Base-by-base conservation (phyloP, 2,329 filamentous ascomycete genomes). In the Pseudogymnoascus sp. region DNA sequence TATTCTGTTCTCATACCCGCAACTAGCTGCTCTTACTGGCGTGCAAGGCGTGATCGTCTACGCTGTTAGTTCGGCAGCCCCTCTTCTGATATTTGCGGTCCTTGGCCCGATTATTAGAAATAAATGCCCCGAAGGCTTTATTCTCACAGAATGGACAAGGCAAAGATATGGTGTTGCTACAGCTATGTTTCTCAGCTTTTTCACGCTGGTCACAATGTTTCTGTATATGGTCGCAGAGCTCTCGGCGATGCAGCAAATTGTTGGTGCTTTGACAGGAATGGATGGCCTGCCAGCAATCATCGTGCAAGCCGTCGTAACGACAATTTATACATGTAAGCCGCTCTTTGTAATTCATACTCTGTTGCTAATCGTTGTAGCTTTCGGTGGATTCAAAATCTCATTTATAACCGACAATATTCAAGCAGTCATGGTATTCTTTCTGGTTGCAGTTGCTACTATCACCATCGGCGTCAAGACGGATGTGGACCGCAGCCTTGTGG, bases 191-290 rank as follows among this genome's bases (percentile, higher is more conserved):
- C 78, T 94, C 64, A 91, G 88, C 72, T 81, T 88, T 68, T 79
- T 92, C 76, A 91, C 89, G 47, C 78, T 93, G 58, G 85, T 91
- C 58, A 93, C 90, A 1, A 80, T 94, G 67, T 94, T 93, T 72
- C 73, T 94, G 59, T 94, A 93, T 78, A 93, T 94, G 89, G 85
- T 93, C 25, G 84, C 89, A 18, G 90, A 94, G 76, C 79, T 94
- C 43, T 92, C 89, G 7, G 88, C 89, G 11, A 78, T 94, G 28
- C 88, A 91, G 59, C 89, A 93, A 73, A 90, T 93, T 38, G 80
- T 93, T 68, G 87, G 76, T 62, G 81, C 87, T 7, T 74, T 94
- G 67, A 92, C 90, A 0, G 89, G 88, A 1, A 78, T 94, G 38
- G 79, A 92, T 65, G 85, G 86, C 0, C 78, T 94, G 9, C 88